phyloP scores from a whole-genome alignment of 1,139 yeast species.

The Torulaspora pretoriensis region DNA sequence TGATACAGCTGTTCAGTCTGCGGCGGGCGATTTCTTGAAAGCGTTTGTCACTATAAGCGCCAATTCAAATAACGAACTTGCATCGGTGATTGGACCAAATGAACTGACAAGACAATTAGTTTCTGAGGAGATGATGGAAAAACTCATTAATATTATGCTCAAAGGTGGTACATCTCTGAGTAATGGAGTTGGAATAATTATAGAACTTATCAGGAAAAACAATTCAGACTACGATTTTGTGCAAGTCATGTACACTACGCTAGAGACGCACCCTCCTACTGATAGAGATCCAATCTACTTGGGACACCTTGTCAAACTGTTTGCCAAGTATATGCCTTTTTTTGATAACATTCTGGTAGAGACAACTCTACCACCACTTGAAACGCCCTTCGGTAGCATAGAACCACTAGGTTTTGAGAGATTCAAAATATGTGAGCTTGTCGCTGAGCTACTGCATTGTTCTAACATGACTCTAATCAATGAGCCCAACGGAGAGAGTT shows the following conservation, averaged over 20 bases:
- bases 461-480: constrained; percentile 92
- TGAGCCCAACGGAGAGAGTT: constrained; percentile 74
- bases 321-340: constrained; percentile 68
- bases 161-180: constrained; percentile 89
- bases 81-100: constrained; percentile 92
- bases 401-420: constrained; percentile 96
- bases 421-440: constrained; percentile 89
- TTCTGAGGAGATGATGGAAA: constrained; percentile 60
- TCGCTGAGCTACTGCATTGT: constrained; percentile 93
- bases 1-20: constrained; percentile 70
- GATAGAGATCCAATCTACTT: constrained; percentile 93
- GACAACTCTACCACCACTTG: constrained; percentile 41
- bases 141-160: constrained; percentile 76
- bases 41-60: constrained; percentile 92
- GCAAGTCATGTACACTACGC: constrained; percentile 80
- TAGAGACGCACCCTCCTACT: constrained; percentile 90
- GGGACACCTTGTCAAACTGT: constrained; percentile 78
- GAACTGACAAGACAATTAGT: constrained; percentile 90
- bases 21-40: constrained; percentile 91
- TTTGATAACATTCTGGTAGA: constrained; percentile 56
- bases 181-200: constrained; percentile 93
- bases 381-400: constrained; percentile 68
- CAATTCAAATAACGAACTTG: constrained; percentile 66
- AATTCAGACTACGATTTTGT: constrained; percentile 92
- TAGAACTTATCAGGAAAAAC: constrained; percentile 91